Evolutionary conservation across 2,329 filamentous ascomycete species (phyloP), one percentile per base, ranked within the genome.

Genomic region (Fusarium haematococcum): DNA sequence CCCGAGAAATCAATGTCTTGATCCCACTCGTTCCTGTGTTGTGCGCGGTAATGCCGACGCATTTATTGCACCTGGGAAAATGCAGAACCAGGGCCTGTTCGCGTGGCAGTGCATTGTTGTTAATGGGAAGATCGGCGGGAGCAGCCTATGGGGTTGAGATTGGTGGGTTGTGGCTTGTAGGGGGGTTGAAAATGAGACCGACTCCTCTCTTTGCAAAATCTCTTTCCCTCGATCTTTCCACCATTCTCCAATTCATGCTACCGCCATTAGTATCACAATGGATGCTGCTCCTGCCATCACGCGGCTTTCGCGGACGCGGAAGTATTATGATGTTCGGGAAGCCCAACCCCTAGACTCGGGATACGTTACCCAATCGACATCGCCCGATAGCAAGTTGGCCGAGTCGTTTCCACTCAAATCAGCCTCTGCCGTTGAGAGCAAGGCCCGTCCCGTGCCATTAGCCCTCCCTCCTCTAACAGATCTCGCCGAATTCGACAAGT

Each of bases 241-340:
- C 4, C 20, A 23, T 45, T 45, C 1, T 16, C 20, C 1, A 4
- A 3, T 16, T 45, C 13, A 45, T 23, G 1, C 20, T 5, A 0
- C 6, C 3, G 0, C 13, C 13, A 16, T 45, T 6, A 8, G 20
- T 25, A 8, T 16, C 41, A 3, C 4, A 14, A 45, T 16, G 4
- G 9, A 13, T 14, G n/a, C 20, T 14, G 11, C 11, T 23, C 20
- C 41, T 20, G 2, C 11, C 1, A 43, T 23, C 10, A 43, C 41
- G n/a, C 9, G 13, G 9, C 5, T 6, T 4, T 13, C 39, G 39
- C 39, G 2, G 1, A 13, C 10, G 41, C n/a, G 5, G 6, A 11
- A 13, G 10, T 11, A 23, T 13, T 1, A 0, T 23, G 41, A 45
- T 2, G 18, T 13, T 8, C 8, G 3, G 2, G 5, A 2, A 8